A percentile compares a stretch with the other conserved stretches of the same genome.
These are phyloP conservation scores for Xylaria scruposa DNA, from an alignment of 495 filamentous ascomycete species.

Conservation along the genomic window DNA sequence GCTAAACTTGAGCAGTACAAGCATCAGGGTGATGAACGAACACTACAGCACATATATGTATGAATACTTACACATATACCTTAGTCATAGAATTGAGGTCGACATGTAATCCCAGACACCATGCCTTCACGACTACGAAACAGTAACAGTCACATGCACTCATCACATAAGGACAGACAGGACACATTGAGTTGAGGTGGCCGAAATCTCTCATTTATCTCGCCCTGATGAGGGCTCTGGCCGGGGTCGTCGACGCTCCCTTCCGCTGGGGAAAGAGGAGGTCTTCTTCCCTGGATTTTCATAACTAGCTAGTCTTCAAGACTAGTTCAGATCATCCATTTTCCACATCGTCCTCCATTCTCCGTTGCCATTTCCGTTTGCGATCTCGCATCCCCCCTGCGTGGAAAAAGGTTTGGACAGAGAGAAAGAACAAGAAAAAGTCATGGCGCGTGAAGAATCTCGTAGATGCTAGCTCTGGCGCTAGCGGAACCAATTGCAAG, in stretches of 20 bases:
- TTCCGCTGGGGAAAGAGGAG: slow-evolving; percentile 19
- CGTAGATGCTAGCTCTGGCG: slow-evolving; percentile 34
- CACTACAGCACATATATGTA: too few species aligned
- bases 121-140: background rate
- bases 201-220: slow-evolving; percentile 54
- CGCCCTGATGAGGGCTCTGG: slow-evolving; percentile 51
- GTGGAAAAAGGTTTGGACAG: background rate
- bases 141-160: background rate
- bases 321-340: slow-evolving; percentile 32
- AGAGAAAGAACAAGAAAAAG: slow-evolving; percentile 18
- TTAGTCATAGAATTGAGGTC: too few species aligned
- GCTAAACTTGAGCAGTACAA: too few species aligned
- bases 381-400: background rate
- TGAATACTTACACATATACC: too few species aligned
- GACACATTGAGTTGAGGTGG: slow-evolving; percentile 46
- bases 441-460: slow-evolving; percentile 10
- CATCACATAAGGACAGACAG: slow-evolving; percentile 12
- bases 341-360: slow-evolving; percentile 21
- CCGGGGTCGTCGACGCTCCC: slow-evolving; percentile 37
- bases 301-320: slow-evolving; percentile 37
- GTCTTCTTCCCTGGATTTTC: slow-evolving; percentile 25
- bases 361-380: slow-evolving; percentile 26
- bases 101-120: background rate
- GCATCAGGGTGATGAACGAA: too few species aligned
- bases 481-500: slow-evolving; percentile 38